A percentile compares a stretch with the other conserved stretches of the same genome.
Evolutionary conservation across 2,329 filamentous ascomycete genomes (phyloP).

Genomic region (Cladorrhinum sp.): DNA sequence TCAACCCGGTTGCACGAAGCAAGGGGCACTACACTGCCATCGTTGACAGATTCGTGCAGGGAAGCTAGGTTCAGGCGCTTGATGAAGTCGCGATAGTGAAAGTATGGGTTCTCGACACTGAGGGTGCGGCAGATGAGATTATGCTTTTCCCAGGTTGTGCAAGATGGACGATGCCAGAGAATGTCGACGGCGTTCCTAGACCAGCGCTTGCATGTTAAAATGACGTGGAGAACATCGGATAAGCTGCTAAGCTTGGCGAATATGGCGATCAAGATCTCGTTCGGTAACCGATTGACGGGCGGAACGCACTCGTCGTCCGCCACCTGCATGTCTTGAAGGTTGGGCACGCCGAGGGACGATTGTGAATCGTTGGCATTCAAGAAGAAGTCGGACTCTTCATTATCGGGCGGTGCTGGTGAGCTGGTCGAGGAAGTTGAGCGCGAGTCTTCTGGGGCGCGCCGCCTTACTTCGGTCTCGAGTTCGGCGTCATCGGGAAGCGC

Average conservation of each 20-base stretch:
- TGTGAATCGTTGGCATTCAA: slow-evolving; percentile 86
- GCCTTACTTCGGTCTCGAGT: slow-evolving; percentile 26
- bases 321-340: slow-evolving; percentile 70
- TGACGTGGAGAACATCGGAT: slow-evolving; percentile 77
- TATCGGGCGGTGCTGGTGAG: slow-evolving; percentile 71
- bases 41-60: slow-evolving; percentile 71
- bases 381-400: slow-evolving; percentile 93
- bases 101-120: slow-evolving; percentile 69
- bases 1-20: slow-evolving; percentile 86
- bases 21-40: slow-evolving; percentile 83
- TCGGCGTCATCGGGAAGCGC: slow-evolving; percentile 21
- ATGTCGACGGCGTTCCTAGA: slow-evolving; percentile 87
- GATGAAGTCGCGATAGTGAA: slow-evolving; percentile 85
- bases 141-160: slow-evolving; percentile 81
- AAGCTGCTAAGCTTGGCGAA: slow-evolving; percentile 79
- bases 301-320: slow-evolving; percentile 64
- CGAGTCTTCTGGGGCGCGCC: slow-evolving; percentile 49
- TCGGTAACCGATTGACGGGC: slow-evolving; percentile 82
- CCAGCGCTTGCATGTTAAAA: slow-evolving; percentile 95
- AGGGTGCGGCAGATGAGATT: slow-evolving; percentile 78
- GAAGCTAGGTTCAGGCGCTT: slow-evolving; percentile 87
- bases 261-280: slow-evolving; percentile 90
- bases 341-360: slow-evolving; percentile 81
- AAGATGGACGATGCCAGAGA: slow-evolving; percentile 91
- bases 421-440: slow-evolving; percentile 67